phyloP scores from a whole-genome alignment of 495 filamentous ascomycete genomes.

The Aspergillus biplanus region DNA sequence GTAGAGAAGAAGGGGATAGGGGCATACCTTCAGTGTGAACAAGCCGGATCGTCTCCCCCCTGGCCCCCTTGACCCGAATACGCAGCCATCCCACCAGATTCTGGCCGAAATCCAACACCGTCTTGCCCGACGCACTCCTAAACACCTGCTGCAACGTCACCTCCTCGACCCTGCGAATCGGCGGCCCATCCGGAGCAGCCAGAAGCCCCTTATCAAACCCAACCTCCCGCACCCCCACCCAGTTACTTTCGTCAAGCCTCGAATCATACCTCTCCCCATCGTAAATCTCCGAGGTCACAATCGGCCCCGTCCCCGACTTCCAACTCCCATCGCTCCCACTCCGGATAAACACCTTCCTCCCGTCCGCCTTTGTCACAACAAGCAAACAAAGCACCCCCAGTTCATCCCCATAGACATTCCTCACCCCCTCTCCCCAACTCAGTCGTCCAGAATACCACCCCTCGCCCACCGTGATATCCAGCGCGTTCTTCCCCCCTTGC shows the following conservation, averaged over 20 bases:
- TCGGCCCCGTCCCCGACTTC: conserved; percentile 20
- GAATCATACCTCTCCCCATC: conserved; percentile 54
- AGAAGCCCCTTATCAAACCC: conserved; percentile 30
- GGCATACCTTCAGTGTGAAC: conserved; percentile 22
- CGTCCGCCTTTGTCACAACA: conserved; percentile 41
- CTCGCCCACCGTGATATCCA: conserved; percentile 53
- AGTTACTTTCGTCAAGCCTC: conserved; percentile 18
- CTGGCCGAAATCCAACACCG: conserved; percentile 22
- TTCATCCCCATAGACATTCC: conserved; percentile 45
- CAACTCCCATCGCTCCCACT: conserved; percentile 30
- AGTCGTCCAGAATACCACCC: conserved; percentile 56
- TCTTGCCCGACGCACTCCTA: conserved; percentile 45
- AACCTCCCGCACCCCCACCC: conserved; percentile 28
- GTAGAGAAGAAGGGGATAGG: too few relatives aligned
- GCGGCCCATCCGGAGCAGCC: conserved; percentile 41
- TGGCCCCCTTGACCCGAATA: conserved; percentile 7
- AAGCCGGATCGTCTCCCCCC: conserved; percentile 13
- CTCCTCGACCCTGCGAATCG: conserved; percentile 39
- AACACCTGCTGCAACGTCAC: conserved; percentile 41
- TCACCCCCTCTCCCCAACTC: conserved; percentile 21
- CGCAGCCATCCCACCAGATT: conserved; percentile 22
- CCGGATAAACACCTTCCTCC: conserved; percentile 37
- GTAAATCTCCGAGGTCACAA: conserved; percentile 52
- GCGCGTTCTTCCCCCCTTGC: conserved; percentile 37
- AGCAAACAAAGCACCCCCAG: conserved; percentile 47